These are phyloP conservation scores for Amylostereum chailletii DNA, from an alignment of 1,284 basidiomycete species.

Conservation along the genomic window DNA sequence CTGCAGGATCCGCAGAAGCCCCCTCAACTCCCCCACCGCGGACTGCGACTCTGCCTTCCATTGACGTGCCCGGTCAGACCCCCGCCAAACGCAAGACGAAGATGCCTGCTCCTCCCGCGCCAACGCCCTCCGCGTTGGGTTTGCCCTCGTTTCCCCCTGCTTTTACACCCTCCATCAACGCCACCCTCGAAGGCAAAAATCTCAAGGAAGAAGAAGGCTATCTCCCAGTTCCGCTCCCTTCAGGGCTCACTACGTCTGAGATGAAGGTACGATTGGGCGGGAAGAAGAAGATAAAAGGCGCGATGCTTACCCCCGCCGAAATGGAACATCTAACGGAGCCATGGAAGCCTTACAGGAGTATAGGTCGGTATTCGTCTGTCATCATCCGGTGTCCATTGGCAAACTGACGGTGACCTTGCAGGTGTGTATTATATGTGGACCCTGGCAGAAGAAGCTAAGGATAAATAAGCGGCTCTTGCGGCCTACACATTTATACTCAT, in stretches of 20 bases:
- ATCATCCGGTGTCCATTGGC: neutral
- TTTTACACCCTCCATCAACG: constrained; percentile 61
- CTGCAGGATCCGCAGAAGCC: neutral
- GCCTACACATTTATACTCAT: no score
- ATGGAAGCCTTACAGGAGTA: constrained; percentile 76
- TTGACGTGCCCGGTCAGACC: constrained; percentile 1
- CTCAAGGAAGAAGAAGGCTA: constrained; percentile 6
- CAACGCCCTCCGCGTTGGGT: constrained; percentile 11
- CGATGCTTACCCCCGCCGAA: constrained; percentile 71
- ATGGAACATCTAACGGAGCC: constrained; percentile 72
- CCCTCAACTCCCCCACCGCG: constrained; percentile 6
- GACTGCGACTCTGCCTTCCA: neutral
- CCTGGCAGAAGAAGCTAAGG: constrained; percentile 27
- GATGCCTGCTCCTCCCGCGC: constrained; percentile 13
- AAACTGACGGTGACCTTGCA: constrained; percentile 13
- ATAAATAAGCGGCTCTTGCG: no score
- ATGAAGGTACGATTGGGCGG: constrained; percentile 62
- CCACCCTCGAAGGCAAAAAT: constrained; percentile 27
- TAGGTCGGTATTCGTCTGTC: constrained; percentile 41
- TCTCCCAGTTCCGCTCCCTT: constrained; percentile 39
- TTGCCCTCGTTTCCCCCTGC: constrained; percentile 36
- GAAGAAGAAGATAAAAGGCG: constrained; percentile 83
- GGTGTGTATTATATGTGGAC: constrained; percentile 60
- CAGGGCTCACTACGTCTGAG: constrained; percentile 49
- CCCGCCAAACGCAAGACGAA: constrained; percentile 1